Evolutionary conservation across 1,139 yeast species (phyloP).

Genomic region (Petasospora rhodanensis): DNA sequence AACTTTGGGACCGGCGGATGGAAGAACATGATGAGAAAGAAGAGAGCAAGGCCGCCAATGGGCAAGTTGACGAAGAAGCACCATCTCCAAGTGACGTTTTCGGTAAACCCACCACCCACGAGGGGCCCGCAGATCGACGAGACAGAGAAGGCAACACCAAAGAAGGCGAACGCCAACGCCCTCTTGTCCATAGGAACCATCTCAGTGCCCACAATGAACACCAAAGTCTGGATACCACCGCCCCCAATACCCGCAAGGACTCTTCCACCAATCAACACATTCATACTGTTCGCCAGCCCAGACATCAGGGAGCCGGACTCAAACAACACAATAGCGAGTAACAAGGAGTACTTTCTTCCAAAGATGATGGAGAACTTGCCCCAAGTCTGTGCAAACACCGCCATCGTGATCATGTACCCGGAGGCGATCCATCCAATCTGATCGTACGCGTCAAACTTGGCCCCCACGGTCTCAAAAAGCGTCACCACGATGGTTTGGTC

Average conservation of each 20-base stretch:
- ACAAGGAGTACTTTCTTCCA: slow-evolving; percentile 52
- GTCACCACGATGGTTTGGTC: slow-evolving; percentile 69
- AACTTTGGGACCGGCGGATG: slow-evolving; percentile 53
- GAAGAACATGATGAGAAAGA: slow-evolving; percentile 43
- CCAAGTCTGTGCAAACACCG: slow-evolving; percentile 49
- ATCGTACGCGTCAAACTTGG: slow-evolving; percentile 47
- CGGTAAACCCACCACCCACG: slow-evolving; percentile 63
- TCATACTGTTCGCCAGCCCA: slow-evolving; percentile 53
- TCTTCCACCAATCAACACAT: slow-evolving; percentile 63
- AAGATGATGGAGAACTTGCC: slow-evolving; percentile 57
- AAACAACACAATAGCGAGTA: slow-evolving; percentile 48
- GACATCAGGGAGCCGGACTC: slow-evolving; percentile 59
- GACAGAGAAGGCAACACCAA: slow-evolving; percentile 50
- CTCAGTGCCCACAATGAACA: slow-evolving; percentile 55
- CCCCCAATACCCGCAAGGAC: slow-evolving; percentile 70
- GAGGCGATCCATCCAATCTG: slow-evolving; percentile 58
- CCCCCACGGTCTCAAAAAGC: slow-evolving; percentile 49
- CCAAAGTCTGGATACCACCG: slow-evolving; percentile 60
- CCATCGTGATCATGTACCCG: slow-evolving; percentile 57
- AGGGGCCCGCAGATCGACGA: slow-evolving; percentile 63
- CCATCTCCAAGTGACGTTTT: slow-evolving; percentile 71
- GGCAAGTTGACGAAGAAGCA: slow-evolving; percentile 72
- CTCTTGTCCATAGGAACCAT: slow-evolving; percentile 53
- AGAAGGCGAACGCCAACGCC: slow-evolving; percentile 43
- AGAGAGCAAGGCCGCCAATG: slow-evolving; percentile 54